Conservation (phyloP, 1,284 basidiomycete species). For the Leucoagaricus sp. region DNA sequence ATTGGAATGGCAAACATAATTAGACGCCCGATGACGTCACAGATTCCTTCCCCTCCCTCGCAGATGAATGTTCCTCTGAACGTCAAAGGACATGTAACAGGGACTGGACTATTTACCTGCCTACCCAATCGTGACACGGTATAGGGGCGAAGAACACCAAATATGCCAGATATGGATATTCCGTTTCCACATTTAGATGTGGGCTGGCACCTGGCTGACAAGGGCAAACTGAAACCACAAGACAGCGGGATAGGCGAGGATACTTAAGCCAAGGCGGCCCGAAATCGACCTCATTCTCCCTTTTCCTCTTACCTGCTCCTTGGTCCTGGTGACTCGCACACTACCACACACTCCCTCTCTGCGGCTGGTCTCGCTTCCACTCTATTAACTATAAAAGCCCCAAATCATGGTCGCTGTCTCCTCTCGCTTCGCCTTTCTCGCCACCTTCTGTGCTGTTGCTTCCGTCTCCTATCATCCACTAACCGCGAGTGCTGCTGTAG, state of each 20-base stretch:
- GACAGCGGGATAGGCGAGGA: not conserved
- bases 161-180: not conserved
- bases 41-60: too few relatives aligned
- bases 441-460: conserved; percentile 43
- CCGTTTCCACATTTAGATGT: not conserved
- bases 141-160: not conserved
- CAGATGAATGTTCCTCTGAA: too few relatives aligned
- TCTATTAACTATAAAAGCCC: not conserved
- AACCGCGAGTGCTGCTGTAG: conserved; percentile 36
- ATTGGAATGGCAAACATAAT: too few relatives aligned
- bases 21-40: too few relatives aligned
- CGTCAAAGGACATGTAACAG: too few relatives aligned
- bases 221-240: conserved; percentile 5
- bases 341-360: conserved; percentile 17
- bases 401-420: conserved; percentile 47
- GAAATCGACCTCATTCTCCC: not conserved
- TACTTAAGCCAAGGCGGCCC: not conserved
- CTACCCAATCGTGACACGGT: too few relatives aligned
- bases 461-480: conserved; percentile 31
- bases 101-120: too few relatives aligned
- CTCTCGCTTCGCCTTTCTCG: conserved; percentile 47
- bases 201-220: not conserved
- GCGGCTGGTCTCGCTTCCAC: conserved; percentile 13
- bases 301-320: not conserved
- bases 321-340: conserved; percentile 17